These are phyloP conservation scores for Leonotis leonurus DNA, from an alignment of 257 asterid genomes.

Conservation along the genomic window DNA sequence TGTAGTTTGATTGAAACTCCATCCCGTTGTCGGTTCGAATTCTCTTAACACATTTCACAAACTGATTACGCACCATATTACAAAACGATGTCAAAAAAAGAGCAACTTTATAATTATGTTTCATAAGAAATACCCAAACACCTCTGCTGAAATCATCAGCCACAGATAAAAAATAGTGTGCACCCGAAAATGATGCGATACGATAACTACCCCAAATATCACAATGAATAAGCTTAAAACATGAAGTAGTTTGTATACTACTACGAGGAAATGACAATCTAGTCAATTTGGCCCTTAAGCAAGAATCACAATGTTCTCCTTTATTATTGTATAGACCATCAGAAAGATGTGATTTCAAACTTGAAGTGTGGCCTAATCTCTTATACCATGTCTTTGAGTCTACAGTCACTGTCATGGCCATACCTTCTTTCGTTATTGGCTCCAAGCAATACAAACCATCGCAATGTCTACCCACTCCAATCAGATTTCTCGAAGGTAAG, in stretches of 20 bases:
- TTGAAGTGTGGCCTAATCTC: not conserved
- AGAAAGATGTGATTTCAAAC: not conserved
- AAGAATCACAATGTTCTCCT: not conserved
- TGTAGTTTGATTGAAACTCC: not conserved
- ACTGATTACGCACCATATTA: not conserved
- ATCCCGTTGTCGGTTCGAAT: not conserved
- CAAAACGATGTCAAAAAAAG: not conserved
- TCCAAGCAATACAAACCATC: not conserved
- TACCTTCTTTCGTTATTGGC: not conserved
- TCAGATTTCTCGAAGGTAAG: no score
- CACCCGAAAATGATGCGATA: not conserved
- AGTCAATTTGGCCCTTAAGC: not conserved
- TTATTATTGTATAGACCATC: not conserved
- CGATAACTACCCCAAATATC: not conserved
- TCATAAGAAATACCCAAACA: not conserved
- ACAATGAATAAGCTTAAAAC: not conserved
- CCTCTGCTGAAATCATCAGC: not conserved
- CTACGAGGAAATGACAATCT: not conserved
- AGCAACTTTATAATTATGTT: not conserved
- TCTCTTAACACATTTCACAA: not conserved
- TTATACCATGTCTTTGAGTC: not conserved
- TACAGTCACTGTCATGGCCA: not conserved
- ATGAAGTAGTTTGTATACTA: not conserved
- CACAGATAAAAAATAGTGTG: not conserved
- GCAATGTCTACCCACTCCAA: not conserved